Evolutionary conservation across 805 yeast genomes (phyloP).

Genomic region (Schwanniomyces pseudopolymorphus): DNA sequence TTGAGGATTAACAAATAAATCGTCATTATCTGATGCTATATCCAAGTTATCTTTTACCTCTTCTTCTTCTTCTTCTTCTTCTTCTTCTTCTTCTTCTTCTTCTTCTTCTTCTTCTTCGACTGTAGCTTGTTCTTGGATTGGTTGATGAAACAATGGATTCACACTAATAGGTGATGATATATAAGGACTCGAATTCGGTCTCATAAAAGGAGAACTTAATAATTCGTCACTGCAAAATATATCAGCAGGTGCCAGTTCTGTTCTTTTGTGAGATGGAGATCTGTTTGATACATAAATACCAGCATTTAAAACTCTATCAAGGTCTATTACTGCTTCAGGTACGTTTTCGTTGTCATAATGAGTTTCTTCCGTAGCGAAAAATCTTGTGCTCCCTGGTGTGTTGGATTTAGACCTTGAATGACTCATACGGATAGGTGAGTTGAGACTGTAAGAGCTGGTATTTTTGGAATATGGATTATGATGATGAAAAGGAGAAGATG

Average conservation of each 20-base stretch:
- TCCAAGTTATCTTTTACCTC: slow-evolving; percentile 14
- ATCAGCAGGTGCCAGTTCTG: slow-evolving; percentile 22
- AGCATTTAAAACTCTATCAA: slow-evolving; percentile 37
- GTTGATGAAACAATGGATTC: slow-evolving; percentile 25
- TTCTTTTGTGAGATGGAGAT: slow-evolving; percentile 13
- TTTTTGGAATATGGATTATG: slow-evolving; percentile 14
- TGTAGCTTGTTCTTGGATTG: slow-evolving; percentile 30
- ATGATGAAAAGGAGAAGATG: slow-evolving; percentile 1
- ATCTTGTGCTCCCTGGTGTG: slow-evolving; percentile 17
- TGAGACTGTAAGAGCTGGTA: slow-evolving; percentile 17
- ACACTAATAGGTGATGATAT: slow-evolving; percentile 16
- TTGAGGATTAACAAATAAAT: slow-evolving; percentile 23
- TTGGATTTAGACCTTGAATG: slow-evolving; percentile 21
- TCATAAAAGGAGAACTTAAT: slow-evolving; percentile 31
- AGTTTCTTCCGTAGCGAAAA: slow-evolving; percentile 31
- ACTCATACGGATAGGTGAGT: slow-evolving; percentile 33
- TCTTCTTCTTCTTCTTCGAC: slow-evolving; percentile 20
- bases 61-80: slow-evolving; percentile 9
- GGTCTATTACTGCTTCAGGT: slow-evolving; percentile 41
- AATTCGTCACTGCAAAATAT: slow-evolving; percentile 22
- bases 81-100: slow-evolving; percentile 14
- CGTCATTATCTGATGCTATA: slow-evolving; percentile 11
- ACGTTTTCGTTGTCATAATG: slow-evolving; percentile 24
- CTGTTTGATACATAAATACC: slow-evolving; percentile 23
- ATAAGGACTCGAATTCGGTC: slow-evolving; percentile 14